Evolutionary conservation across 192 early-diverging fungal species (phyloP), one percentile per base, ranked within the genome.

Genomic region (Coemansia sp.): DNA sequence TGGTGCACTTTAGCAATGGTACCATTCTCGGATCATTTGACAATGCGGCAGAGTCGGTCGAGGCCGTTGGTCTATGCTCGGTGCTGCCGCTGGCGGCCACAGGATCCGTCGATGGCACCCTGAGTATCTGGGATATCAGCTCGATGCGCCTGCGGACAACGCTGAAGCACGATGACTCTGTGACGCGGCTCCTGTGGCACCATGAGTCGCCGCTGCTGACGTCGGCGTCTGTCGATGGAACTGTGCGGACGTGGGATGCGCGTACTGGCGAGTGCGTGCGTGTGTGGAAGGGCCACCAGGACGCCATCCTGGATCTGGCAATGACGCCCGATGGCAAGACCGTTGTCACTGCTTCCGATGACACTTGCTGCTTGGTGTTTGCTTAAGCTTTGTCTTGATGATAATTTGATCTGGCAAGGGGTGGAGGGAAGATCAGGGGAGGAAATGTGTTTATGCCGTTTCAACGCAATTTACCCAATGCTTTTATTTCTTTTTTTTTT

Each of bases 91-190:
- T 96, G 59, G 92, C 89, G 8, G 93, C 94, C 0, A 93, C 93
- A 5, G 92, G 88, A 3, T 92, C 92, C 0, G 85, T 95, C 17
- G 96, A 98, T 76, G 91, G 92, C n/a, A 86, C 85, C 35, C 75
- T 99, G 50, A 90, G 85, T 46, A 86, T 99, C 63, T 98, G 96
- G 94, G 97, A 99, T 64, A 79, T 92, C n/a, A 87, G 85, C 57
- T 88, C 87, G 0, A 84, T 91, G 82, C 88, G 89, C 40, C 81
- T 95, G 38, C 90, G 96, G n/a, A 83, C 89, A 14, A 92, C 91
- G 17, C 78, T 91, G 33, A 68, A 82, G 19, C 97, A 99, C 75
- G 86, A 91, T 75, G 94, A 94, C 53, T 93, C 92, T 2, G 87
- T 99, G 20, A 92, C 91, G 20, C 85, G 90, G 63, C 76, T 93